These are phyloP conservation scores for Wickerhamiella galacta DNA, from an alignment of 805 yeast species.

Conservation along the genomic window DNA sequence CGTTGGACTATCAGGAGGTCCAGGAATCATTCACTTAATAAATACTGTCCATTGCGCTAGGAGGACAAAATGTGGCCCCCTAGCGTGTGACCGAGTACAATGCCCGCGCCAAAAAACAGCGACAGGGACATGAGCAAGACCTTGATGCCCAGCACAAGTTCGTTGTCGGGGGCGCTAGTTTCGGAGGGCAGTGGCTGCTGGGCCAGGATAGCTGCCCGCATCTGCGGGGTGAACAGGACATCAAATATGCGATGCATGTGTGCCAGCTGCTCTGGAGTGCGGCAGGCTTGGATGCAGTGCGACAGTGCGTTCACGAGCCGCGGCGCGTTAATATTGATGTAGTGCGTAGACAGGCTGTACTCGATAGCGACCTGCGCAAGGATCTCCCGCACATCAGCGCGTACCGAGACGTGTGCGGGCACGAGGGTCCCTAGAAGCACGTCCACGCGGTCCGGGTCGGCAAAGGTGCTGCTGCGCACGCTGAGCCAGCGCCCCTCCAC, in stretches of 20 bases:
- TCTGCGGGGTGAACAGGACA: constrained; percentile 6
- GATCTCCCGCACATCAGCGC: neutral
- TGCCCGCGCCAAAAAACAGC: constrained; percentile 12
- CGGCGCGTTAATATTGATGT: constrained; percentile 1
- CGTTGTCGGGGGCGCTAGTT: neutral
- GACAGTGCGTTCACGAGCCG: constrained; percentile 1
- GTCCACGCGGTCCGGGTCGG: constrained; percentile 2
- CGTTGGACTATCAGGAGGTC: no score
- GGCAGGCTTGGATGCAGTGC: constrained; percentile 1
- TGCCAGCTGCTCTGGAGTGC: neutral
- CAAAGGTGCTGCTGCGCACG: constrained; percentile 4
- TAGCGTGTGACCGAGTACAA: constrained; percentile 10
- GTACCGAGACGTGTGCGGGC: constrained; percentile 1
- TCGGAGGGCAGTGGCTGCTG: constrained; percentile 1
- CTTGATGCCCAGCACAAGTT: constrained; percentile 8
- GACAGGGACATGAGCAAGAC: constrained; percentile 9
- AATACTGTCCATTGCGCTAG: no score
- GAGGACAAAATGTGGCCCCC: no score
- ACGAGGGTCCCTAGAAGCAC: constrained; percentile 2
- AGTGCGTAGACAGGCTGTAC: constrained; percentile 1
- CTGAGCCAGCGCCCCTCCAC: constrained; percentile 1
- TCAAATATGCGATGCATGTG: constrained; percentile 1
- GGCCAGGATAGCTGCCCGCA: constrained; percentile 1
- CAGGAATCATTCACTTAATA: no score
- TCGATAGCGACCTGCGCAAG: constrained; percentile 3